Base-by-base conservation (phyloP, 306 rosid genomes). In the Elaeagnus macrophylla region DNA sequence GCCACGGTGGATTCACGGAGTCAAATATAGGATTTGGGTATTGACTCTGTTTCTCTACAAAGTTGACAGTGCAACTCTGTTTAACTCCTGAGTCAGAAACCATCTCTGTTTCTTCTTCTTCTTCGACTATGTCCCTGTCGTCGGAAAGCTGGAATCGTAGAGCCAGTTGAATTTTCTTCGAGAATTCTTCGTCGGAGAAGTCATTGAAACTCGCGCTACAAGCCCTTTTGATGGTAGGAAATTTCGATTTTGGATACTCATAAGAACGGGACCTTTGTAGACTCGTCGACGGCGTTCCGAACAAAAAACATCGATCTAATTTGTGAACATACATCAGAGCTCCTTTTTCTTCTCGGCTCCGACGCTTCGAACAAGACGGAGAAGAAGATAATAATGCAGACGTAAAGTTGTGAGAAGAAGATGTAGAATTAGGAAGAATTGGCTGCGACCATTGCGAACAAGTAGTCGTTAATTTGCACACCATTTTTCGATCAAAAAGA, bases 141-240 rank as follows among this genome's bases (percentile, higher is more conserved):
- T 39, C 70, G 47, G 66, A 32, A 44, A 64, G 67, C 48, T 87
- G 89, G 70, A 84, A 93, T 43, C 82, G 62, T 12, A 84, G 69
- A 0, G 94, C 77, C 39, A 87, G 53, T 43, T 80, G 87, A 16
- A 87, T 80, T 51, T 77, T 81, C 81, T 75, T 82, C 0, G 82
- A 77, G 71, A 87, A 93, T 50, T 87, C 94, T 19, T 93, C 99
- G 17, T 84, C 95, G 1, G 96, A 82, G 51, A 81, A 84, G 0
- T 80, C 72, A 15, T 79, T 78, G 12, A 81, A 59, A 70, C 75
- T 73, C 12, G 89, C 94, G 54, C 85, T 80, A 75, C 77, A 82
- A 9, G 78, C 66, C 16, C 89, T 78, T 42, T 55, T 68, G 1
- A 75, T 8, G 2, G 70, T 61, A 13, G 72, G 71, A 10, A 9